Base-by-base conservation (phyloP, 108 stramenopile species). In the Nitzschia sp. region DNA sequence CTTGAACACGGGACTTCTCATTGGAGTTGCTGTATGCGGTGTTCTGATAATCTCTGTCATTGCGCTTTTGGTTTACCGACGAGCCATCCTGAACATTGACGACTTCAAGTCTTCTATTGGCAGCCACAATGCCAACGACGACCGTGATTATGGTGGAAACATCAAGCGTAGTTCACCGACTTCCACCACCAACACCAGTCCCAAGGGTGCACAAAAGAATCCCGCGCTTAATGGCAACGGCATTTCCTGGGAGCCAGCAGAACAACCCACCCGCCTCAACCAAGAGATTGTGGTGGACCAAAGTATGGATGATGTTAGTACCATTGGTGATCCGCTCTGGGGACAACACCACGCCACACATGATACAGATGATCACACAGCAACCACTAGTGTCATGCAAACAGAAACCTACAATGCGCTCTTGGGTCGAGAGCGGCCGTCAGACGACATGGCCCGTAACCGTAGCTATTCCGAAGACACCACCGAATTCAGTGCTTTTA, bases 191-290 rank as follows among this genome's bases (percentile, higher is more conserved):
- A 48, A 48, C 46, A 48, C 46, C 46, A 48, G 46, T 17, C 14
- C 14, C 46, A 48, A 48, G 14, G 46, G 46, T 2, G n/a, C 2
- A 17, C 46, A 48, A 17, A 17, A 48, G 14, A 48, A 48, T 48
- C 14, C n/a, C 6, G 46, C 46, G 2, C n/a, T 17, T 6, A 17
- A 15, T 3, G 1, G 2, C 21, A 55, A 26, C 12, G 61, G 61
- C 1, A 19, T 62, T 26, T 40, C 61, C 1, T 62, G 61, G 61
- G 61, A 62, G 21, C 61, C 61, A 11, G 61, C 61, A 8, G 61
- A 62, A 62, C 61, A 62, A 24, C 61, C 61, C 0, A 40, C 61
- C 19, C 53, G 66, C 5, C 54, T 67, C 54, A 55, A 67, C 55
- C 51, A 51, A 51, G 66, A 67, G 19, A 67, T 67, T 55, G 53